A percentile compares a stretch with the other conserved stretches of the same genome.
Conservation (phyloP, 192 early-diverging fungal species). For the Gamsiella multidivaricata region DNA sequence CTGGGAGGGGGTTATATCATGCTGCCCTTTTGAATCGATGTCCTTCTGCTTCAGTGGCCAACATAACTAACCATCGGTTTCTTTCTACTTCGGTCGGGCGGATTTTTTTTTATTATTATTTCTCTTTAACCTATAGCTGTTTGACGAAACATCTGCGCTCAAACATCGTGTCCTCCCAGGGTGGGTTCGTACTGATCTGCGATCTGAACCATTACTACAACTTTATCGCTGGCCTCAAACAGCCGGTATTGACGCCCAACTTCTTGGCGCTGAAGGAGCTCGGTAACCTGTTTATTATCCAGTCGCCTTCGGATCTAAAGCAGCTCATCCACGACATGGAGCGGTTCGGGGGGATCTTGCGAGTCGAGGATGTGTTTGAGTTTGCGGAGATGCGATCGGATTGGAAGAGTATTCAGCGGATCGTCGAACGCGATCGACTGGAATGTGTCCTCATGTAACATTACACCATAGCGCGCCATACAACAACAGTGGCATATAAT, state of each 20-base stretch:
- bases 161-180: constrained; percentile 82
- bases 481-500: no score
- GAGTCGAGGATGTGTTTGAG: constrained; percentile 87
- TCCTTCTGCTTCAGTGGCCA: no score
- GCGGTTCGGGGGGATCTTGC: constrained; percentile 76
- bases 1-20: no score
- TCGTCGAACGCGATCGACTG: constrained; percentile 73
- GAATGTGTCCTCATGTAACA: constrained; percentile 68
- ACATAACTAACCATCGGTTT: no score
- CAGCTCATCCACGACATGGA: constrained; percentile 81
- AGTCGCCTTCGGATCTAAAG: constrained; percentile 75
- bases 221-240: constrained; percentile 72
- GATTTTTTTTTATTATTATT: constrained; percentile 1
- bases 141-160: constrained; percentile 87
- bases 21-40: neutral
- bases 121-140: constrained; percentile 58
- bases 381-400: constrained; percentile 80
- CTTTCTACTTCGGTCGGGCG: no score
- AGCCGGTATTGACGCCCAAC: constrained; percentile 73
- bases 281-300: constrained; percentile 84
- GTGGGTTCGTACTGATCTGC: constrained; percentile 92
- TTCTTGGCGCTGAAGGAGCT: constrained; percentile 85
- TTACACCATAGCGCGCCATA: no score
- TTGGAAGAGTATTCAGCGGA: constrained; percentile 80
- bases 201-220: constrained; percentile 86